Percentiles rank a stretch among this genome's conserved stretches.
phyloP scores from a whole-genome alignment of 2,329 filamentous ascomycete genomes.

The Cytospora piceicola region DNA sequence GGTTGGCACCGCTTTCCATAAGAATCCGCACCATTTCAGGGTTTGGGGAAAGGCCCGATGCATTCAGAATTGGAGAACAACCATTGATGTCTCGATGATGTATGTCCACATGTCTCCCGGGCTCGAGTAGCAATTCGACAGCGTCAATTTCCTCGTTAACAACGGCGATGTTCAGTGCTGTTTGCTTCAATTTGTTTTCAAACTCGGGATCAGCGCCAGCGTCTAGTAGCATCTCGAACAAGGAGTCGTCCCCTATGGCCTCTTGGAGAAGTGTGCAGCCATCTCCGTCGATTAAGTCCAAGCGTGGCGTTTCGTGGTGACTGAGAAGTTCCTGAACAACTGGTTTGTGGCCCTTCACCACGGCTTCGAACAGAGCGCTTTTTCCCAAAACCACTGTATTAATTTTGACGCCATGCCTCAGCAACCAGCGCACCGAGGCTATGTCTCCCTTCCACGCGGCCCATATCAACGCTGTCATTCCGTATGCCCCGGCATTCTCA shows the following conservation, averaged over 20 bases:
- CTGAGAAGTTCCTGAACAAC: not conserved
- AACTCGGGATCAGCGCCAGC: not conserved
- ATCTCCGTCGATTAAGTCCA: not conserved
- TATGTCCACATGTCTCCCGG: not conserved
- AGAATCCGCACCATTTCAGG: not conserved
- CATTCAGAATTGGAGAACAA: not conserved
- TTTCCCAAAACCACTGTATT: not conserved
- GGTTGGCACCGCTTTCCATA: not conserved
- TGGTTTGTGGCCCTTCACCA: not conserved
- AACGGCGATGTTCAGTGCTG: not conserved
- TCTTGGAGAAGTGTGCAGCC: not conserved
- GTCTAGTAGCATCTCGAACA: not conserved
- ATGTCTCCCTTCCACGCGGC: not conserved
- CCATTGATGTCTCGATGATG: not conserved
- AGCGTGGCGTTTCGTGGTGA: not conserved
- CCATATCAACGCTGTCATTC: not conserved
- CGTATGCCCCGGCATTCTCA: not conserved
- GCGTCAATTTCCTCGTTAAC: not conserved
- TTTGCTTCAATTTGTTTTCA: not conserved
- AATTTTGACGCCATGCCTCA: not conserved
- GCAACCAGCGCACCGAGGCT: not conserved
- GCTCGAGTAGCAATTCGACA: not conserved
- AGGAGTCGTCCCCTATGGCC: not conserved
- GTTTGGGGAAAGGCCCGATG: not conserved
- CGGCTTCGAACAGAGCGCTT: not conserved